A percentile compares a stretch with the other conserved stretches of the same genome.
phyloP scores from a whole-genome alignment of 1,284 basidiomycete genomes.

The Ustilago lituana region DNA sequence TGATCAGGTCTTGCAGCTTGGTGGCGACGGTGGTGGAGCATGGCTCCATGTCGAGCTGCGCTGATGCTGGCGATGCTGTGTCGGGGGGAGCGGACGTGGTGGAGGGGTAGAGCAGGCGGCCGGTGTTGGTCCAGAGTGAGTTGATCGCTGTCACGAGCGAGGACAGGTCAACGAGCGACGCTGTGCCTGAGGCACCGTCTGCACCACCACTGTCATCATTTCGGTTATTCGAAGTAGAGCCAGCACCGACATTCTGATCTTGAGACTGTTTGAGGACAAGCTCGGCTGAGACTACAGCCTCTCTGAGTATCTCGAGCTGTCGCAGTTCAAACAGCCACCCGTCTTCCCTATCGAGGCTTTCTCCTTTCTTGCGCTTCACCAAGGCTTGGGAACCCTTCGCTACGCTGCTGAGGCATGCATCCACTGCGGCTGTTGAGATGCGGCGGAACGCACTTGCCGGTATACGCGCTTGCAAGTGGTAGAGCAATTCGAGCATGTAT shows the following conservation, averaged over 20 bases:
- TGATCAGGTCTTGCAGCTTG: slow-evolving; percentile 10
- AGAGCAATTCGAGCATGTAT: slow-evolving; percentile 33
- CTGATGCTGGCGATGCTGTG: neutral
- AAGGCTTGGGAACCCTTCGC: slow-evolving; percentile 15
- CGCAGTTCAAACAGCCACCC: slow-evolving; percentile 37
- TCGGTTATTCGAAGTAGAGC: neutral
- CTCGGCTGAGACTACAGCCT: slow-evolving; percentile 37
- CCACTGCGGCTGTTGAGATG: slow-evolving; percentile 22
- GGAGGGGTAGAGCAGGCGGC: slow-evolving; percentile 35
- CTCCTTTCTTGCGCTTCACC: slow-evolving; percentile 14
- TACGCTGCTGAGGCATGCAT: slow-evolving; percentile 24
- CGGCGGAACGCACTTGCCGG: slow-evolving; percentile 20
- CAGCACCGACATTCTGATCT: slow-evolving; percentile 2
- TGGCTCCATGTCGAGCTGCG: slow-evolving; percentile 24
- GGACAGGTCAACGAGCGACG: slow-evolving; percentile 28
- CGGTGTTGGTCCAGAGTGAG: slow-evolving; percentile 47
- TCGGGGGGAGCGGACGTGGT: neutral
- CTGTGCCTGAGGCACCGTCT: neutral
- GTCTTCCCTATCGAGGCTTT: slow-evolving; percentile 27
- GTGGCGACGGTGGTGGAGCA: slow-evolving; percentile 5
- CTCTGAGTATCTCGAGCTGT: slow-evolving; percentile 39
- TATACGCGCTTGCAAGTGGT: slow-evolving; percentile 32
- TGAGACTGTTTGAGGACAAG: slow-evolving; percentile 30
- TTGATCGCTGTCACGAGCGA: slow-evolving; percentile 45
- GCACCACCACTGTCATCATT: neutral